Evolutionary conservation across 345 rosid genomes (phyloP), one percentile per base, ranked within the genome.

Genomic region (Eucalyptus curtisii): DNA sequence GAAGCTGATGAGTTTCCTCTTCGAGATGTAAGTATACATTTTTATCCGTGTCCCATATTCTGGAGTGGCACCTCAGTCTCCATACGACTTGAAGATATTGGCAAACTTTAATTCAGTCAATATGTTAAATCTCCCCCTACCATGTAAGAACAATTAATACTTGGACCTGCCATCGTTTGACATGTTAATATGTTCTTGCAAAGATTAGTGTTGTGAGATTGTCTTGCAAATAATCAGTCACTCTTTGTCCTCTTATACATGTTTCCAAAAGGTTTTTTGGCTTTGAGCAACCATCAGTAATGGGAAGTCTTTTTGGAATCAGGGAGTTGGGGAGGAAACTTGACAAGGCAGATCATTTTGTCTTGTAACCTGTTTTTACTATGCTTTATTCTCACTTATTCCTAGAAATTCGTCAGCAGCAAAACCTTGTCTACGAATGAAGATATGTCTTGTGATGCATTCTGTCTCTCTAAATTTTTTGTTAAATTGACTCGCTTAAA

Each of bases 1-100:
- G 99, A 97, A 92, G 98, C 98, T 49, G 99, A 97, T 45, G 99
- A 96, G 86, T 95, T 96, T 89, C 96, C 95, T 7, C 94, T 94
- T 90, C 91, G 95, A 88, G 97, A 96, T 91, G 98, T 94, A 91
- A 87, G 95, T 92, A 85, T 37, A 27, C 86, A 48, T 30, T 85
- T 14, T 27, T 37, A 48, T 49, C 55, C 12, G 1, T 48, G 20
- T 85, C 55, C 40, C 40, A 49, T 15, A 4, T 49, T 48, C 53
- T 85, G 86, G 55, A 48, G 37, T 5, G 13, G 12, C 25, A 48
- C 40, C 6, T 14, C 20, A n/a, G 33, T 64, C 5, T 64, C 40
- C 76, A n/a, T n/a, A 14, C n/a, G 37, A 64, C 37, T n/a, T 64
- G 9, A 64, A n/a, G 37, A n/a, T n/a, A 64, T 64, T n/a, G 76